Base-by-base conservation (phyloP, 805 yeast species). In the Candida saitoana region DNA sequence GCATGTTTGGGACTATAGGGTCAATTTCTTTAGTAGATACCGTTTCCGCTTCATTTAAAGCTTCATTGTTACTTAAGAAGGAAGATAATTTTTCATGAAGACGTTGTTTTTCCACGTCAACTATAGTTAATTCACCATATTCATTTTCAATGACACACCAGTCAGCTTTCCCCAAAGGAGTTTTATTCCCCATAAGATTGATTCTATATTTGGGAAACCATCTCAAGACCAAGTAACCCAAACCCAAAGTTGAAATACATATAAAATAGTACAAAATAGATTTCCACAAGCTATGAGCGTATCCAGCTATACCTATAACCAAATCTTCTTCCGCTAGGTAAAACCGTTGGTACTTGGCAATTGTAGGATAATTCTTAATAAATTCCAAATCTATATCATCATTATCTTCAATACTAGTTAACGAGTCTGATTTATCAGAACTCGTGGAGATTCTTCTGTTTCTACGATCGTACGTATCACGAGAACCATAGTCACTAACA, bases 81-180 rank as follows among this genome's bases (percentile, higher is more conserved):
- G 85, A 76, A 1, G 95, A 84, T 25, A 91, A 55, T 8, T 87
- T 73, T 51, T 86, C 79, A 52, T 84, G 82, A 55, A 83, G 87
- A 69, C 86, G 74, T 34, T 65, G 63, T 49, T 83, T 75, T 1
- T 67, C 54, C 11, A 93, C 79, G 2, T 65, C 59, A 3, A 79
- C 73, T 15, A 83, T 74, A 29, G 76, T 72, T 47, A 93, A 72
- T 52, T 88, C 96, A 15, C 97, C 98, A 70, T 79, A 84, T 59
- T 90, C 97, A 51, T 88, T 95, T 63, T 93, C 99, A 18, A 93
- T 74, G 14, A 89, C 95, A 12, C 90, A 84, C 93, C 96, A 87
- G 54, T 89, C 95, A 24, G 96, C 84, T 47, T 76, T 74, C 1
- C 88, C 96, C 46, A 93, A 67, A 0, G 95, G 84, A 3, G 77